Conservation (phyloP, 768 basidiomycete species). For the Tricholoma flavovirens region DNA sequence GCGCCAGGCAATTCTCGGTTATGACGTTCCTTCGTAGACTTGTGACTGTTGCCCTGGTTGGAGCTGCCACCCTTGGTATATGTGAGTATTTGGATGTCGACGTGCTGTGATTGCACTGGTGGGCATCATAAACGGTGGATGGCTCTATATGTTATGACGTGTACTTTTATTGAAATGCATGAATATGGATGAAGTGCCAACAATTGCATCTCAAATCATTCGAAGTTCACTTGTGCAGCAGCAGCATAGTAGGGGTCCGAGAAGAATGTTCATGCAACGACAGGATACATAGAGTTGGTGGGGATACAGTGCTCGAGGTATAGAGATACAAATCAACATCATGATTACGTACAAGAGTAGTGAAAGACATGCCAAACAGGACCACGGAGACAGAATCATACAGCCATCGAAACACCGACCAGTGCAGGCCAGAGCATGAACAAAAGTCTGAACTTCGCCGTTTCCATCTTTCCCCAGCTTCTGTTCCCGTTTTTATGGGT, state of each 20-base stretch:
- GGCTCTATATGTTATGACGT: neutral
- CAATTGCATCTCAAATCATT: neutral
- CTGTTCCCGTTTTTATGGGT: neutral
- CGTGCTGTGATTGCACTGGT: slow-evolving; percentile 10
- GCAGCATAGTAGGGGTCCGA: too few species aligned
- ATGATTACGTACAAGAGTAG: neutral
- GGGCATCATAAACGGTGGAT: neutral
- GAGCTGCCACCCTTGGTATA: slow-evolving; percentile 17
- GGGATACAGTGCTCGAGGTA: neutral
- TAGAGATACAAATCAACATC: neutral
- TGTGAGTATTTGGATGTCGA: slow-evolving; percentile 18
- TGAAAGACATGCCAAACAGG: neutral
- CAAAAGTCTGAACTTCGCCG: slow-evolving; percentile 40
- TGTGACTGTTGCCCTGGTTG: slow-evolving; percentile 15
- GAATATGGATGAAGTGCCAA: neutral
- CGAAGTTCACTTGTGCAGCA: neutral
- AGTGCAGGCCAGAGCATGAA: slow-evolving; percentile 53
- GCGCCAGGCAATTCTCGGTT: slow-evolving; percentile 16
- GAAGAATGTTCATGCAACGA: neutral
- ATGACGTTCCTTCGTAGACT: slow-evolving; percentile 9
- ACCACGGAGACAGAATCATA: neutral
- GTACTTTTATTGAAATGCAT: neutral
- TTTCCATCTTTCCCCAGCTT: slow-evolving; percentile 25
- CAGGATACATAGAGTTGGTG: neutral
- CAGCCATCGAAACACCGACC: slow-evolving; percentile 50